Evolutionary conservation across 2,329 filamentous ascomycete species (phyloP).

Genomic region (Eutypa lata): DNA sequence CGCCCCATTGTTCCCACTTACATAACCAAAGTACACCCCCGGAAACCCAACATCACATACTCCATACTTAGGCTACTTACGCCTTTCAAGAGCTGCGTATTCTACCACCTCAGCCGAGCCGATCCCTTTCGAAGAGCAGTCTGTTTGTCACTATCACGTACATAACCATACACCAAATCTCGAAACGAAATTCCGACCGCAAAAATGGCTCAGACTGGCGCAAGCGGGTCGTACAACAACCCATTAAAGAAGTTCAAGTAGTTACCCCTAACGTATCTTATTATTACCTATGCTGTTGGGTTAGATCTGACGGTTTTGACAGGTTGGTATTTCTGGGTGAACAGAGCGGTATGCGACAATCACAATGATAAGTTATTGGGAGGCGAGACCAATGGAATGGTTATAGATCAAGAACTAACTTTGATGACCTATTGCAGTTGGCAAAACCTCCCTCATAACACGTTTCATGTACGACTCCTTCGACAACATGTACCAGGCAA

Average conservation of each 20-base stretch:
- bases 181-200: slow-evolving; percentile 14
- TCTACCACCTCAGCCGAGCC: background rate
- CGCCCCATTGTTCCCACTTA: background rate
- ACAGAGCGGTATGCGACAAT: slow-evolving; percentile 77
- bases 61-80: background rate
- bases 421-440: slow-evolving; percentile 58
- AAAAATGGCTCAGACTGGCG: slow-evolving; percentile 73
- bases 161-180: slow-evolving; percentile 1
- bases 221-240: slow-evolving; percentile 90
- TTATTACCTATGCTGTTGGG: slow-evolving; percentile 3
- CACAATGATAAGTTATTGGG: background rate
- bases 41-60: background rate
- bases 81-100: slow-evolving; percentile 2
- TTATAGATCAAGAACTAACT: slow-evolving; percentile 6
- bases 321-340: slow-evolving; percentile 97
- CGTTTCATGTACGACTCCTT: slow-evolving; percentile 99
- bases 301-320: slow-evolving; percentile 2
- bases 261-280: slow-evolving; percentile 19
- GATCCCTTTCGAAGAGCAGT: background rate
- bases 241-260: slow-evolving; percentile 99
- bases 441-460: slow-evolving; percentile 97
- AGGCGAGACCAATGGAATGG: background rate
- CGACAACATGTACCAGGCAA: slow-evolving; percentile 99
- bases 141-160: background rate
- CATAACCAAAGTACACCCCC: background rate